phyloP scores from a whole-genome alignment of 2,329 filamentous ascomycete genomes.

The Lasiodiplodia theobromae region DNA sequence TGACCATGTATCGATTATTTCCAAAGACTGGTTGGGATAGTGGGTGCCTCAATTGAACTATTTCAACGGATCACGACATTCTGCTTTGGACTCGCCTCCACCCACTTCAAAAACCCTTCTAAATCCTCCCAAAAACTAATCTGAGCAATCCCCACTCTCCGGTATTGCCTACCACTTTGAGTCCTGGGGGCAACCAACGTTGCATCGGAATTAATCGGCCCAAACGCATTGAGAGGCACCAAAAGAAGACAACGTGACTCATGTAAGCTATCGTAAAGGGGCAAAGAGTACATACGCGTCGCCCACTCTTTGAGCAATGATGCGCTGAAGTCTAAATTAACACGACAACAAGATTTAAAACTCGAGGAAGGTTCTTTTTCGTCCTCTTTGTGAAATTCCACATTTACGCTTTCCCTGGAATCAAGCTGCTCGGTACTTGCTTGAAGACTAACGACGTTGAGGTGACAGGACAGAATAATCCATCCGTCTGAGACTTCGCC shows the following conservation, averaged over 20 bases:
- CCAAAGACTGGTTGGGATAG: neutral
- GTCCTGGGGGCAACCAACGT: neutral
- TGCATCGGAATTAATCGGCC: neutral
- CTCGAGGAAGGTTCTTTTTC: neutral
- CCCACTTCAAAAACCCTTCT: neutral
- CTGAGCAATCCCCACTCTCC: neutral
- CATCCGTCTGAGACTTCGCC: neutral
- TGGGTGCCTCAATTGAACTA: neutral
- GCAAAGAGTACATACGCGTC: neutral
- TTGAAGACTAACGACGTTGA: neutral
- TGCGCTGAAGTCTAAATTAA: neutral
- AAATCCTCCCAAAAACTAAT: no score
- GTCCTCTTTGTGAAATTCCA: neutral
- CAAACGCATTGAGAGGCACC: neutral
- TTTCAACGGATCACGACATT: neutral
- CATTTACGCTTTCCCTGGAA: accelerated
- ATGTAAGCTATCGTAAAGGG: no score
- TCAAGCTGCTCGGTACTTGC: neutral
- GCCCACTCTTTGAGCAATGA: neutral
- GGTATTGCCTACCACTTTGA: neutral
- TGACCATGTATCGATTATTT: neutral
- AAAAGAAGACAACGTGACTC: neutral
- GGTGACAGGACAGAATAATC: neutral
- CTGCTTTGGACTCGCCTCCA: neutral
- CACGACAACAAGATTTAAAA: accelerated